Percentiles rank a stretch among this genome's conserved stretches.
Conservation (phyloP, 2,329 filamentous ascomycete species). For the Calonectria pteridis region DNA sequence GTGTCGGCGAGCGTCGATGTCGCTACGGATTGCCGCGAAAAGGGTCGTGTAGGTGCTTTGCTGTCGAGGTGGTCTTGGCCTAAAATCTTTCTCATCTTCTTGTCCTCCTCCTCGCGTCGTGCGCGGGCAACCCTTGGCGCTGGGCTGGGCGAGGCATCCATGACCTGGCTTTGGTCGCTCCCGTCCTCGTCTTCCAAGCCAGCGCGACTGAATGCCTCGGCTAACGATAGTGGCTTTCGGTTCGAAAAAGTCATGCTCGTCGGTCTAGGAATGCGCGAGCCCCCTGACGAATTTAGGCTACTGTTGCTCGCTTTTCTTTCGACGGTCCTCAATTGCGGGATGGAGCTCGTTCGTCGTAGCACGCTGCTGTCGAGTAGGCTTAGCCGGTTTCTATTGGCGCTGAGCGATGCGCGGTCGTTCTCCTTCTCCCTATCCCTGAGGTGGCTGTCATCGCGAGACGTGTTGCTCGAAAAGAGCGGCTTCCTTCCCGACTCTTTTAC, state of each 20-base stretch:
- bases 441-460: constrained; percentile 32
- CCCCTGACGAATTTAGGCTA: constrained; percentile 44
- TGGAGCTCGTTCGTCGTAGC: constrained; percentile 36
- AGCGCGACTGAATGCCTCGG: constrained; percentile 56
- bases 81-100: constrained; percentile 44
- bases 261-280: constrained; percentile 52
- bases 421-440: constrained; percentile 38
- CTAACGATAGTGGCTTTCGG: constrained; percentile 54
- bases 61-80: constrained; percentile 49
- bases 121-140: constrained; percentile 61
- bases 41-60: constrained; percentile 40
- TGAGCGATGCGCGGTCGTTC: constrained; percentile 32
- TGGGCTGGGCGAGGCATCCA: constrained; percentile 64
- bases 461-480: constrained; percentile 52
- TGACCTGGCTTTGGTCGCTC: constrained; percentile 41
- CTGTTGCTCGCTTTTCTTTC: constrained; percentile 41
- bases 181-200: constrained; percentile 45
- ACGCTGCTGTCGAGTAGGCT: constrained; percentile 25
- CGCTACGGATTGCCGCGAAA: constrained; percentile 41
- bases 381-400: constrained; percentile 24
- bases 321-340: constrained; percentile 32
- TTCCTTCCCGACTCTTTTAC: constrained; percentile 57
- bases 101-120: constrained; percentile 48
- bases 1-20: constrained; percentile 34
- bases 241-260: constrained; percentile 43